A percentile compares a stretch with the other conserved stretches of the same genome.
Conservation (phyloP, 768 basidiomycete genomes). For the Boletus fagicola region DNA sequence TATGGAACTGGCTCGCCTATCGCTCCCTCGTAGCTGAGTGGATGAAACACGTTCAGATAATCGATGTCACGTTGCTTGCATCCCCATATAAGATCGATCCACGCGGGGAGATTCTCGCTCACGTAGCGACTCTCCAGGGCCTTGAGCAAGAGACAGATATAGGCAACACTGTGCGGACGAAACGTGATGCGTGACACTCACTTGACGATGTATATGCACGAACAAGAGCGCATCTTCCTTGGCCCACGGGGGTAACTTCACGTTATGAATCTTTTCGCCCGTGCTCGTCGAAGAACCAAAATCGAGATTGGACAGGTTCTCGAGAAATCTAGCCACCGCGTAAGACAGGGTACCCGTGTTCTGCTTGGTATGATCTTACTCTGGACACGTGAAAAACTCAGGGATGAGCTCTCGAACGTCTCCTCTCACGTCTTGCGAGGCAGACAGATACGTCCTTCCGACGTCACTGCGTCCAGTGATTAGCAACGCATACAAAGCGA, state of each 20-base stretch:
- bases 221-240: slow-evolving; percentile 81
- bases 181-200: slow-evolving; percentile 30
- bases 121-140: slow-evolving; percentile 87
- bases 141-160: slow-evolving; percentile 34
- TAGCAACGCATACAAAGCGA: background rate
- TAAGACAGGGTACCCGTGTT: background rate
- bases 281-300: slow-evolving; percentile 72
- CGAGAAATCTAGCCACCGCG: slow-evolving; percentile 60
- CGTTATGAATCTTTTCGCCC: slow-evolving; percentile 81
- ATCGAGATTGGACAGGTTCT: slow-evolving; percentile 76
- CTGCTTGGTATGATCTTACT: slow-evolving; percentile 41
- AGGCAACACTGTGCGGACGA: background rate
- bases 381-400: slow-evolving; percentile 82
- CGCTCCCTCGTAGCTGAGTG: slow-evolving; percentile 88
- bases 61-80: slow-evolving; percentile 76
- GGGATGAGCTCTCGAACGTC: slow-evolving; percentile 94
- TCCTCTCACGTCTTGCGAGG: slow-evolving; percentile 80
- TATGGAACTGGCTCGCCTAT: slow-evolving; percentile 49
- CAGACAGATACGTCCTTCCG: slow-evolving; percentile 78
- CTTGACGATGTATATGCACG: slow-evolving; percentile 71
- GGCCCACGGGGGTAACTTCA: slow-evolving; percentile 90
- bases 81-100: slow-evolving; percentile 97
- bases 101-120: slow-evolving; percentile 76
- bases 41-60: slow-evolving; percentile 86
- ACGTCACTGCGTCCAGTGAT: slow-evolving; percentile 54